Conservation (phyloP, 2,329 filamentous ascomycete genomes). For the Colletotrichum magnum region DNA sequence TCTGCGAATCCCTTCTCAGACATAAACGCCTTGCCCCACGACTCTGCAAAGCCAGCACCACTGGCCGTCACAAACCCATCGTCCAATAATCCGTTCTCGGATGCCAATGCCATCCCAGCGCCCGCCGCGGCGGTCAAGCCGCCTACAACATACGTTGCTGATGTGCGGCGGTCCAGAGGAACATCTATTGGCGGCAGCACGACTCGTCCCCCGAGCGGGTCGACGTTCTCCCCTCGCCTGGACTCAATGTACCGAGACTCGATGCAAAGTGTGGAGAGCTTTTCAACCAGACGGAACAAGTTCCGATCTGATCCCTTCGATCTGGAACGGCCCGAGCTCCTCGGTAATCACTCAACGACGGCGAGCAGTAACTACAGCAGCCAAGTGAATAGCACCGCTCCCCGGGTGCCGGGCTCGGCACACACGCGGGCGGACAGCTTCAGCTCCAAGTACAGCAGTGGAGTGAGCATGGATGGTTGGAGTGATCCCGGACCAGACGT, state of each 20-base stretch:
- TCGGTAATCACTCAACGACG: conserved; percentile 50
- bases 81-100: conserved; percentile 63
- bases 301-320: conserved; percentile 77
- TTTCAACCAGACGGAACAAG: conserved; percentile 65
- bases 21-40: conserved; percentile 55
- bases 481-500: conserved; percentile 70
- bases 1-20: conserved; percentile 64
- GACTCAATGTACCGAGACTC: conserved; percentile 60
- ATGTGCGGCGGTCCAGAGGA: conserved; percentile 64
- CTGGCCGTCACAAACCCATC: conserved; percentile 47
- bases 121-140: conserved; percentile 47
- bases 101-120: conserved; percentile 59
- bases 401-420: conserved; percentile 46
- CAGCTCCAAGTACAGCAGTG: conserved; percentile 65
- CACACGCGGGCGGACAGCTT: conserved; percentile 57
- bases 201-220: conserved; percentile 46
- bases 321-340: conserved; percentile 68
- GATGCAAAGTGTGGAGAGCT: conserved; percentile 56
- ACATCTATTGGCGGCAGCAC: conserved; percentile 54
- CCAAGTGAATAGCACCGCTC: conserved; percentile 40
- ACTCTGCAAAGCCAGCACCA: conserved; percentile 56
- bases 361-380: conserved; percentile 48
- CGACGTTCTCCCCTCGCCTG: conserved; percentile 44
- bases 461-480: conserved; percentile 63
- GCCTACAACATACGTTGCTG: conserved; percentile 60